Percentiles rank a stretch among this genome's conserved stretches.
phyloP scores from a whole-genome alignment of 139 green algal genomes.

The Chlamydomonas sphaeroides region DNA sequence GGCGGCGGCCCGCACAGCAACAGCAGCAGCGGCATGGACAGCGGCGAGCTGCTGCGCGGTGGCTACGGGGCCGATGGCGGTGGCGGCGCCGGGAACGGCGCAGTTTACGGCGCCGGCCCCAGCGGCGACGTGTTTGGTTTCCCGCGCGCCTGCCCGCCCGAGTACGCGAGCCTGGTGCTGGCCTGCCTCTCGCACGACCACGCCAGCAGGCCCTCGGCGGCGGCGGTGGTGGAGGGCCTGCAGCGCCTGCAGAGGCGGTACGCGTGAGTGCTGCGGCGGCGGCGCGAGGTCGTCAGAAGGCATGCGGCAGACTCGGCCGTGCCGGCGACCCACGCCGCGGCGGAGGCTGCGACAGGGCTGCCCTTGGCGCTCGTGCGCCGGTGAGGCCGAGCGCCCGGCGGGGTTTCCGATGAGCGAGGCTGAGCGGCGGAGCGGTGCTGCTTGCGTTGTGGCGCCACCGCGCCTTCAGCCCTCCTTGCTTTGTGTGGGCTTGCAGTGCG shows the following conservation, averaged over 20 bases:
- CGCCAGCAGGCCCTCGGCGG: neutral
- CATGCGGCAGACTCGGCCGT: too few relatives aligned
- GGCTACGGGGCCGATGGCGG: neutral
- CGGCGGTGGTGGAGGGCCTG: neutral
- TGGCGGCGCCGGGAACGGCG: neutral
- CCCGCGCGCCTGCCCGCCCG: constrained; percentile 5
- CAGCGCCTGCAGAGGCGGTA: constrained; percentile 1
- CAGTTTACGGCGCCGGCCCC: neutral
- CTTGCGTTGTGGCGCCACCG: too few relatives aligned
- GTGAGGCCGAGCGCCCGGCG: too few relatives aligned
- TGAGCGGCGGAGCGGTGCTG: too few relatives aligned
- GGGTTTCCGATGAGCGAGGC: too few relatives aligned
- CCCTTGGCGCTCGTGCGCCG: too few relatives aligned
- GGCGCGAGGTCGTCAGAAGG: too few relatives aligned
- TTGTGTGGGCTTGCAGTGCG: too few relatives aligned
- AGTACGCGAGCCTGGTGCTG: constrained; percentile 5
- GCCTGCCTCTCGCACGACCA: neutral
- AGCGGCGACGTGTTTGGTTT: neutral
- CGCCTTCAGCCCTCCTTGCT: too few relatives aligned
- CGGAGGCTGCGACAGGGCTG: too few relatives aligned
- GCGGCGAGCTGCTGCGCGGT: neutral
- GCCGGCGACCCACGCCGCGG: too few relatives aligned
- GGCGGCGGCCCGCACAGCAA: neutral
- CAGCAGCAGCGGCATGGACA: neutral
- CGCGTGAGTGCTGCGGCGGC: too few relatives aligned